Percentiles rank a stretch among this genome's conserved stretches.
Evolutionary conservation across 352 stramenopile genomes (phyloP).

Genomic region (Globisporangium lucens): DNA sequence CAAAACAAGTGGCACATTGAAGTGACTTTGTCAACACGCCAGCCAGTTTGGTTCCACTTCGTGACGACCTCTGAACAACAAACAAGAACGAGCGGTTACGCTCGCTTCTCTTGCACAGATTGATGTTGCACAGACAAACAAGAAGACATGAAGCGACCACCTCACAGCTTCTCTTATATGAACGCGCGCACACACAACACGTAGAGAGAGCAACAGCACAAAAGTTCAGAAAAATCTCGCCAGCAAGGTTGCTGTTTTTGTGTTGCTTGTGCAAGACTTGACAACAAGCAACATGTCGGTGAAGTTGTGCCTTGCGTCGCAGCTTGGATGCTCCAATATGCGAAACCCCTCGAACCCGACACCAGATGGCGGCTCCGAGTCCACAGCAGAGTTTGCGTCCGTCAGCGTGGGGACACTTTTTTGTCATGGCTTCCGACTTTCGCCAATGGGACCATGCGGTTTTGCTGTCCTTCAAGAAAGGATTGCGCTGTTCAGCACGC

Average conservation of each 20-base stretch:
- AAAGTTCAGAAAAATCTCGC: too few species aligned
- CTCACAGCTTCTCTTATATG: neutral
- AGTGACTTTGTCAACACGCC: constrained; percentile 5
- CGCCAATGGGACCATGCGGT: neutral
- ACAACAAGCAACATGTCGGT: neutral
- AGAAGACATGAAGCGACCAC: neutral
- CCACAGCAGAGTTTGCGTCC: constrained; percentile 2
- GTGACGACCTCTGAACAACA: constrained; percentile 1
- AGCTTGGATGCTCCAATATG: neutral
- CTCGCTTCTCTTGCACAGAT: neutral
- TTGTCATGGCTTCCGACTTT: constrained; percentile 2
- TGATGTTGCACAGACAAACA: neutral
- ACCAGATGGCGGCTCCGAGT: neutral
- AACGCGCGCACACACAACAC: neutral
- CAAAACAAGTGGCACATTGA: constrained; percentile 2
- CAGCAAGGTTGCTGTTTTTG: neutral
- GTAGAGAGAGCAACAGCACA: too few species aligned
- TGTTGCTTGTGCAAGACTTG: neutral
- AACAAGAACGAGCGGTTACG: neutral
- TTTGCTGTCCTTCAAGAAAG: neutral
- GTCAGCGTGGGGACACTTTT: constrained; percentile 1
- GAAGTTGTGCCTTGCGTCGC: neutral
- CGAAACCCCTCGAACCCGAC: neutral
- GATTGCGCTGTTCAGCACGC: neutral
- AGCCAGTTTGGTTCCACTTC: neutral